Evolutionary conservation across 2,329 filamentous ascomycete genomes (phyloP).

Genomic region (Pseudogymnoascus pannorum): DNA sequence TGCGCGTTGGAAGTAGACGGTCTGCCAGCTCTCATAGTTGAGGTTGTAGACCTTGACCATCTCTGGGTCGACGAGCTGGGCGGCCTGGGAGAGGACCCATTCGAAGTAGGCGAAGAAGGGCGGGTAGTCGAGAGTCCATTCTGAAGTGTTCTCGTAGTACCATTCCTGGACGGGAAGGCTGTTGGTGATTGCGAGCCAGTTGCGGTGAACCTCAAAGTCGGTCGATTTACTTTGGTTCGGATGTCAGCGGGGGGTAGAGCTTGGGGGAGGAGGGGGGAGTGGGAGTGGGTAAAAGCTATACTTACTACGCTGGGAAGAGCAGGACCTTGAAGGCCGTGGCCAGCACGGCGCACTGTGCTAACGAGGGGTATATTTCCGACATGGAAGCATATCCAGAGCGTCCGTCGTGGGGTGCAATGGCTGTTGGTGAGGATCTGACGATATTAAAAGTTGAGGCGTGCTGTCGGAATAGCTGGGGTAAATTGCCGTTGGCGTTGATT

Average conservation of each 20-base stretch:
- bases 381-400: slow-evolving; percentile 40
- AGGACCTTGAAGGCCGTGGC: slow-evolving; percentile 86
- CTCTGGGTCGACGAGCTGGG: slow-evolving; percentile 65
- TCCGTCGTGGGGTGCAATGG: neutral
- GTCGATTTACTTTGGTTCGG: slow-evolving; percentile 73
- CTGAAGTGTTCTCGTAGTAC: slow-evolving; percentile 96
- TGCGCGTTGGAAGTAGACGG: slow-evolving; percentile 84
- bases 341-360: slow-evolving; percentile 79
- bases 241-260: slow-evolving; percentile 1
- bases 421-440: neutral
- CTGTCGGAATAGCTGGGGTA: neutral
- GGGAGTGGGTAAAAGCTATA: neutral
- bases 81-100: slow-evolving; percentile 79
- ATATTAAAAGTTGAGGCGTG: neutral
- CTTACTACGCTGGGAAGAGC: slow-evolving; percentile 86
- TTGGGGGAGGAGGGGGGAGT: neutral
- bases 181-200: slow-evolving; percentile 95
- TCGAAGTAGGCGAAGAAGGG: slow-evolving; percentile 98
- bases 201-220: slow-evolving; percentile 97
- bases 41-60: slow-evolving; percentile 80
- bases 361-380: slow-evolving; percentile 77
- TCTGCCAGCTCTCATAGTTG: slow-evolving; percentile 85
- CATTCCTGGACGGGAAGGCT: slow-evolving; percentile 80
- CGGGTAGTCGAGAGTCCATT: slow-evolving; percentile 99
- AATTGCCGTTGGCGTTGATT: neutral